Percentiles rank a stretch among this genome's conserved stretches.
These are phyloP conservation scores for Coelastrella sp. DNA, from an alignment of 139 green algal species.

Conservation along the genomic window DNA sequence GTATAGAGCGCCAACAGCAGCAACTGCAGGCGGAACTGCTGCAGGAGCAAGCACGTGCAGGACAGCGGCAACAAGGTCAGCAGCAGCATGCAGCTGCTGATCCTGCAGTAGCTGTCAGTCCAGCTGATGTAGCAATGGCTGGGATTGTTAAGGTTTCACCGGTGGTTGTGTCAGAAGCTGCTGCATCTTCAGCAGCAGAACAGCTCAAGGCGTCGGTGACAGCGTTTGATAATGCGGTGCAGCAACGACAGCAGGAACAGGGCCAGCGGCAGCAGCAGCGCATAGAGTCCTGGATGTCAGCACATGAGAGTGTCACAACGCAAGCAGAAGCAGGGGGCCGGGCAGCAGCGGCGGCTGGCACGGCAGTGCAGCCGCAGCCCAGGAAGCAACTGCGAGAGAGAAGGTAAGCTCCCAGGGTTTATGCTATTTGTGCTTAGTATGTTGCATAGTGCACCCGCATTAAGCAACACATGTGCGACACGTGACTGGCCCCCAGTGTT, in stretches of 20 bases:
- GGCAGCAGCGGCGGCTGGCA: constrained; percentile 15
- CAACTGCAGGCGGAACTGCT: constrained; percentile 10
- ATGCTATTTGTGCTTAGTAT: no score
- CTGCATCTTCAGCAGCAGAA: not conserved
- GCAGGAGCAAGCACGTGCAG: no score
- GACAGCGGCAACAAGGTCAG: no score
- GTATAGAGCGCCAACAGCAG: not conserved
- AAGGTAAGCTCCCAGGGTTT: constrained; percentile 22
- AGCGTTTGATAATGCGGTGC: not conserved
- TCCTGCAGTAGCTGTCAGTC: not conserved
- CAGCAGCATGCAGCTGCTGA: not conserved
- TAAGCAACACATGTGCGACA: no score
- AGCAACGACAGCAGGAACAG: not conserved
- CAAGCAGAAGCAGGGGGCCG: not conserved
- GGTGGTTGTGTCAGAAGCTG: not conserved
- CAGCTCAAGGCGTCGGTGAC: not conserved
- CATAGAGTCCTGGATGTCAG: constrained; percentile 29
- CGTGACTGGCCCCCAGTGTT: no score
- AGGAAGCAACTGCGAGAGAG: constrained; percentile 55
- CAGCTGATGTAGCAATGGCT: no score
- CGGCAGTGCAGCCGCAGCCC: constrained; percentile 44
- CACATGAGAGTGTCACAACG: constrained; percentile 28
- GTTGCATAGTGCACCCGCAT: no score
- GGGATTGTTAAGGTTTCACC: no score
- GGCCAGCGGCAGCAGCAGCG: not conserved